Percentiles rank a stretch among this genome's conserved stretches.
These are phyloP conservation scores for Phytophthora europaea DNA, from an alignment of 352 stramenopile species.

Conservation along the genomic window DNA sequence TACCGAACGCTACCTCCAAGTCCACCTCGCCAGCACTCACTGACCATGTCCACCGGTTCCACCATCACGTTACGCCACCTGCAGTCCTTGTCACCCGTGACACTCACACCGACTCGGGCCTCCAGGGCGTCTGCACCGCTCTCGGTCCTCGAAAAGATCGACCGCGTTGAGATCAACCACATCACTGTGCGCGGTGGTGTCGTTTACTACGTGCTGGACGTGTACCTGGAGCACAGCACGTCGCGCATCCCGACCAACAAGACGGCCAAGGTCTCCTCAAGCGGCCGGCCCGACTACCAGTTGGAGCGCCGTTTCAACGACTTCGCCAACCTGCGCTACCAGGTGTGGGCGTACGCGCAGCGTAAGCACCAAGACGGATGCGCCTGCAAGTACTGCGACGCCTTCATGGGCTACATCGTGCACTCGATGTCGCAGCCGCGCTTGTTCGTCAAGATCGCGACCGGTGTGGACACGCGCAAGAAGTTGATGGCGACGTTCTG, in stretches of 20 bases:
- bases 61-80: constrained; percentile 33
- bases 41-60: constrained; percentile 33
- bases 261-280: constrained; percentile 31
- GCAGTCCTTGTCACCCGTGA: constrained; percentile 34
- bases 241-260: constrained; percentile 74
- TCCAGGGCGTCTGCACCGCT: constrained; percentile 45
- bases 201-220: constrained; percentile 61
- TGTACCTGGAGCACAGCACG: constrained; percentile 65
- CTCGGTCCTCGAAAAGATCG: constrained; percentile 46
- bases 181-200: constrained; percentile 51
- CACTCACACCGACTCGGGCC: constrained; percentile 32
- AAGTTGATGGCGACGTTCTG: constrained; percentile 57
- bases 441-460: constrained; percentile 54
- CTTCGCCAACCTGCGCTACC: constrained; percentile 62
- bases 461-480: constrained; percentile 48
- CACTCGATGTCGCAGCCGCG: constrained; percentile 63
- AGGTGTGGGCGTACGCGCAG: constrained; percentile 59
- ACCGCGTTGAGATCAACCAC: constrained; percentile 56
- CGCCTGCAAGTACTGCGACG: constrained; percentile 57
- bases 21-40: constrained; percentile 7
- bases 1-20: neutral
- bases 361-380: constrained; percentile 42
- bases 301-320: constrained; percentile 63
- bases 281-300: constrained; percentile 51
- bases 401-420: constrained; percentile 65